These are phyloP conservation scores for Prunus armeniaca DNA, from an alignment of 306 rosid genomes.

Conservation along the genomic window DNA sequence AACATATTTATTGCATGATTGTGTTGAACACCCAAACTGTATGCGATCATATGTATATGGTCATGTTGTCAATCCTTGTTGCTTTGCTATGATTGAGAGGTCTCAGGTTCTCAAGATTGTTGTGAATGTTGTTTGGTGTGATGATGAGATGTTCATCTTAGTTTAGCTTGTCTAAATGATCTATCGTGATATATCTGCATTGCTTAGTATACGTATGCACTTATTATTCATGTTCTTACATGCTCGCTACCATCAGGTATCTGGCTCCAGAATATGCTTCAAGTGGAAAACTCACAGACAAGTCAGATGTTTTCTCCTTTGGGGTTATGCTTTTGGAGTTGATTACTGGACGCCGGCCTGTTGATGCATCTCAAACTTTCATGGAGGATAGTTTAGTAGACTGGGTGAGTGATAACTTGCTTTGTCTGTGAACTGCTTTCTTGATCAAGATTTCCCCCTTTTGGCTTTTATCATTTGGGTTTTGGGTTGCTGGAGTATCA, in stretches of 20 bases:
- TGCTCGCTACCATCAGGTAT: conserved; percentile 52
- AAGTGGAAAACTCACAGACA: conserved; percentile 92
- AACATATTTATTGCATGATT: background rate
- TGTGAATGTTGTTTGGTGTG: background rate
- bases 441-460: background rate
- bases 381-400: conserved; percentile 93
- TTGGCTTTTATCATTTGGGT: background rate
- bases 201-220: background rate
- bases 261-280: conserved; percentile 97
- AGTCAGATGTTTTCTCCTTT: conserved; percentile 92
- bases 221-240: conserved; percentile 8
- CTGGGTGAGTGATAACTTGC: conserved; percentile 63
- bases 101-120: background rate
- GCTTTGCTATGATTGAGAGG: background rate
- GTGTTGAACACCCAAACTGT: background rate
- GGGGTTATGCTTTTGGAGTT: conserved; percentile 97
- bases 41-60: background rate
- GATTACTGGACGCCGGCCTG: conserved; percentile 82
- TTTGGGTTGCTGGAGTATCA: background rate
- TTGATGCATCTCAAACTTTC: conserved; percentile 61
- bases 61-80: background rate
- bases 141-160: background rate
- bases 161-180: background rate
- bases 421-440: background rate
- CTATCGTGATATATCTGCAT: background rate